phyloP scores from a whole-genome alignment of 2,329 filamentous ascomycete genomes.

The Epichloe festucae region DNA sequence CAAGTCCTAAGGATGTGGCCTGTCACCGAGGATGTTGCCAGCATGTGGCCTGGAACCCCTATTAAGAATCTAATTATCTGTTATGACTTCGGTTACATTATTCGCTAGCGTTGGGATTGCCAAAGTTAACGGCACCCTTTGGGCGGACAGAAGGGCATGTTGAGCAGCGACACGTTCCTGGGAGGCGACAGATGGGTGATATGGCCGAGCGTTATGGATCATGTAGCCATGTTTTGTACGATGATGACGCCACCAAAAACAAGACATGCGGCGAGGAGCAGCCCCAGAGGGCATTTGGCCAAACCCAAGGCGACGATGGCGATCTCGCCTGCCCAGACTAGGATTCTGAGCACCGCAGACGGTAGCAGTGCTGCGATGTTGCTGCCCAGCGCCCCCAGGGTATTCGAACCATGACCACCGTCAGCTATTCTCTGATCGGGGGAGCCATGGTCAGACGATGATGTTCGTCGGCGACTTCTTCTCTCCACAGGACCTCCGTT shows the following conservation, averaged over 20 bases:
- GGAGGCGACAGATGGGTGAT: constrained; percentile 57
- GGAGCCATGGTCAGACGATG: constrained; percentile 6
- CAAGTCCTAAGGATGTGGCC: too few relatives aligned
- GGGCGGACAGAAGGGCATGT: too few relatives aligned
- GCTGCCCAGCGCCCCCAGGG: constrained; percentile 13
- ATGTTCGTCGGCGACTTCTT: constrained; percentile 7
- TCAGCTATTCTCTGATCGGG: constrained; percentile 9
- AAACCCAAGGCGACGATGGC: constrained; percentile 46
- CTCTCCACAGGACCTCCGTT: constrained; percentile 14
- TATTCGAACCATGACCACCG: constrained; percentile 4
- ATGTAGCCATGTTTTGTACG: constrained; percentile 47
- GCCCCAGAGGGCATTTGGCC: constrained; percentile 50
- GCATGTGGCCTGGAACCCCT: too few relatives aligned
- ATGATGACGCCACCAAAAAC: constrained; percentile 45
- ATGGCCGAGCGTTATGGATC: constrained; percentile 46
- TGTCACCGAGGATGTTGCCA: too few relatives aligned
- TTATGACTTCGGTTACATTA: too few relatives aligned
- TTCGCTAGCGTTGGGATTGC: too few relatives aligned
- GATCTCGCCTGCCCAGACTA: constrained; percentile 41
- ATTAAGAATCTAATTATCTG: too few relatives aligned
- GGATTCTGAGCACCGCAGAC: constrained; percentile 23
- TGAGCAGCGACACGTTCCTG: constrained; percentile 29
- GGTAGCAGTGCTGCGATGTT: constrained; percentile 25
- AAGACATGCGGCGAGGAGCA: constrained; percentile 48
- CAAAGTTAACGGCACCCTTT: too few relatives aligned